A percentile compares a stretch with the other conserved stretches of the same genome.
phyloP scores from a whole-genome alignment of 805 yeast genomes.

The Candida adriatica region DNA sequence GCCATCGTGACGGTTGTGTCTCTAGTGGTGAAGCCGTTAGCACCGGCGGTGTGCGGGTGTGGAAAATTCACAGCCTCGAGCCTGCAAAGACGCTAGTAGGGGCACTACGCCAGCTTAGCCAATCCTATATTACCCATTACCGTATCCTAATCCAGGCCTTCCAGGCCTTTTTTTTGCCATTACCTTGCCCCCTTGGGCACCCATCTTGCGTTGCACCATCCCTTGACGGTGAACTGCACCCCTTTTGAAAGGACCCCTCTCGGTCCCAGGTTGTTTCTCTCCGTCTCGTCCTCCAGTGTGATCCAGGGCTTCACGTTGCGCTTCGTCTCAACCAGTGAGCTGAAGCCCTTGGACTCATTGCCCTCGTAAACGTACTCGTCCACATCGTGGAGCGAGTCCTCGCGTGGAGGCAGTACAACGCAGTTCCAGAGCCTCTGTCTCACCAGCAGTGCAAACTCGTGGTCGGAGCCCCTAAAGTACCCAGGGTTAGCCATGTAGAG shows the following conservation, averaged over 20 bases:
- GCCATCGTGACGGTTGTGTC: no score
- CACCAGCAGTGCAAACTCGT: slow-evolving; percentile 34
- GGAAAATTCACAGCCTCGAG: no score
- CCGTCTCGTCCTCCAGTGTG: slow-evolving; percentile 18
- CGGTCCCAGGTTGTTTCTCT: slow-evolving; percentile 12
- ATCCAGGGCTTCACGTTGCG: slow-evolving; percentile 24
- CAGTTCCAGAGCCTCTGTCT: slow-evolving; percentile 47
- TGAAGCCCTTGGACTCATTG: slow-evolving; percentile 1
- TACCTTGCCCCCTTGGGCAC: slow-evolving; percentile 4
- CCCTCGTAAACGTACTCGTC: slow-evolving; percentile 20
- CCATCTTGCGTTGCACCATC: slow-evolving; percentile 24
- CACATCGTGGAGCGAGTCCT: slow-evolving; percentile 29
- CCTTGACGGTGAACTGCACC: slow-evolving; percentile 23
- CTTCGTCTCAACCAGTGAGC: slow-evolving; percentile 18
- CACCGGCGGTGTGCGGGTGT: no score
- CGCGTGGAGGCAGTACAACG: slow-evolving; percentile 46
- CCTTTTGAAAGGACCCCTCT: slow-evolving; percentile 16
- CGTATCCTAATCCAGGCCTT: no score
- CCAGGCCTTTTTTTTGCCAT: no score
- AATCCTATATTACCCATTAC: no score
- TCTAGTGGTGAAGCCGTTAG: no score
- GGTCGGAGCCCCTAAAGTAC: slow-evolving; percentile 17
- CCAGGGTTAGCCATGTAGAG: slow-evolving; percentile 6
- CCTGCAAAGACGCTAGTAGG: no score
- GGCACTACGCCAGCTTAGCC: no score